Evolutionary conservation across 1,284 basidiomycete species (phyloP), one percentile per base, ranked within the genome.

Genomic region (Laetiporus sulphureus): DNA sequence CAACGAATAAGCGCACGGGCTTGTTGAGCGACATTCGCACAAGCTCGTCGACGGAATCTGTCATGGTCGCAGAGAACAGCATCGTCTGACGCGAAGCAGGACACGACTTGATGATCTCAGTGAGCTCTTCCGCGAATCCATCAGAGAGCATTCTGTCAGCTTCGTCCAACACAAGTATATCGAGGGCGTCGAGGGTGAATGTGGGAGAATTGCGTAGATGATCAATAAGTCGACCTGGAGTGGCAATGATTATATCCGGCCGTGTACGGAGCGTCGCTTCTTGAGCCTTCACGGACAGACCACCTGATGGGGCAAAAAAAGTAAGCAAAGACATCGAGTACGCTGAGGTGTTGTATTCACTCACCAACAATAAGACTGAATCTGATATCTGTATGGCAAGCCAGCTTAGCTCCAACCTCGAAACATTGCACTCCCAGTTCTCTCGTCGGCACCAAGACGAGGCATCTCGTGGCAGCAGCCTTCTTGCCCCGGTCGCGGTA

Each of bases 1-100:
- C 95, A 24, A 99, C 93, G 61, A 98, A 98, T 21, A 99, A 73
- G 31, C 93, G 78, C 19, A 95, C 90, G 3, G 95, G 95, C 59
- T 85, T 90, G 59, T 91, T 83, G 36, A 99, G 71, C 13, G 89
- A 91, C 73, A 98, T 87, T 55, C 82, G 81, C 43, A 97, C 88
- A 32, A 99, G 77, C 58, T 93, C 86, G 56, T 97, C 92, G 6
- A 99, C 88, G 1, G 86, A 86, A 64, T 98, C 95, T 2, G 92
- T 96, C 86, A 98, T 97, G 1, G 95, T 99, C 1, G 95, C 95
- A 0, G 92, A 96, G 66, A 99, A 99, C 20, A 99, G 73, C 92
- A 99, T 96, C 3, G 95, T 97, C 63, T 98, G 95, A 30, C 95
- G 79, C 22, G 86, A 86, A 12, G 72, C 68, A 1, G 95, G 94